A percentile compares a stretch with the other conserved stretches of the same genome.
Evolutionary conservation across 2,329 filamentous ascomycete species (phyloP).

Genomic region (Arthrobotrys iridis): DNA sequence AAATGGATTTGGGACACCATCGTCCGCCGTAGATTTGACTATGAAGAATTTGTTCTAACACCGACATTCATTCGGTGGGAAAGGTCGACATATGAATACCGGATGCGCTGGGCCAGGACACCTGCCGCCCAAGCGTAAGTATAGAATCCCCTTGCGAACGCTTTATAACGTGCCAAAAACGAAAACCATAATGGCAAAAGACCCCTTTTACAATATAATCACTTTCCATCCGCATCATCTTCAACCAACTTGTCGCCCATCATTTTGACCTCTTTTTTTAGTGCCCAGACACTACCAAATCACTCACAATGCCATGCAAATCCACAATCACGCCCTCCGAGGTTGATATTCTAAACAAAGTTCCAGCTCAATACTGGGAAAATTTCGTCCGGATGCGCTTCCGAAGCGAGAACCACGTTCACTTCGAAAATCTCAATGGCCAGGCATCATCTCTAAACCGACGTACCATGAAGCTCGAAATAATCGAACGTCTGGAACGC

Average conservation of each 20-base stretch:
- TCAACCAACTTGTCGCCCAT: too few relatives aligned
- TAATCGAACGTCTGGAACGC: background rate
- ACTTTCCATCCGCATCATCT: too few relatives aligned
- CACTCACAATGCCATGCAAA: slow-evolving; percentile 30
- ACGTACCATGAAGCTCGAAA: background rate
- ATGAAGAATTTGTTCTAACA: slow-evolving; percentile 39
- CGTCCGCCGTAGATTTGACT: slow-evolving; percentile 38
- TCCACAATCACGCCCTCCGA: slow-evolving; percentile 14
- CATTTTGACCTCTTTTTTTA: too few relatives aligned
- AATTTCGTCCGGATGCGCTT: background rate
- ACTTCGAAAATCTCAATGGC: background rate
- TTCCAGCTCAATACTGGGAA: background rate
- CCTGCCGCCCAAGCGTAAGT: background rate
- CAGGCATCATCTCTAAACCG: too few relatives aligned
- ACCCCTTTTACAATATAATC: too few relatives aligned
- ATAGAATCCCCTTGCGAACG: too few relatives aligned
- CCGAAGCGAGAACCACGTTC: background rate
- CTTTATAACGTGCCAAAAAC: background rate
- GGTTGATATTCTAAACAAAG: background rate
- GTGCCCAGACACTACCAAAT: too few relatives aligned
- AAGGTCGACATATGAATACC: slow-evolving; percentile 36
- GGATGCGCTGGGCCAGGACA: slow-evolving; percentile 32
- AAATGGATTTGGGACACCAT: slow-evolving; percentile 51
- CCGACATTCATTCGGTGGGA: slow-evolving; percentile 51
- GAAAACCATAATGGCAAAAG: slow-evolving; percentile 3